Conservation (phyloP, 345 rosid species). For the Ceriops tagal region DNA sequence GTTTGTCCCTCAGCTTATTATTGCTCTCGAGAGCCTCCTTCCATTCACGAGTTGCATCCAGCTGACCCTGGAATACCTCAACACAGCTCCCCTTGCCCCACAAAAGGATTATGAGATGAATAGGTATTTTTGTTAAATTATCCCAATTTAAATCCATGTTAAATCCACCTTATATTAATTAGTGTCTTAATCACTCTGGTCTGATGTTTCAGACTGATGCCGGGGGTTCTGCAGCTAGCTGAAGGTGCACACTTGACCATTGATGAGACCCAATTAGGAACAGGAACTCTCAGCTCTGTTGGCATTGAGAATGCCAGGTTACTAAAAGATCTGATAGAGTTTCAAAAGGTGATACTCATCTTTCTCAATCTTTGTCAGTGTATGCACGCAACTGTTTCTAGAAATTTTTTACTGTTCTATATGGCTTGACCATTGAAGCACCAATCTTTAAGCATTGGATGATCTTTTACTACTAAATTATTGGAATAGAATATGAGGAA, state of each 20-base stretch:
- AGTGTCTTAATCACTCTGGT: slow-evolving; percentile 8
- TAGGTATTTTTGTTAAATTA: slow-evolving; percentile 34
- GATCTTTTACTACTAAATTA: too few relatives aligned
- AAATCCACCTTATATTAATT: neutral
- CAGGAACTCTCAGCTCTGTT: slow-evolving; percentile 68
- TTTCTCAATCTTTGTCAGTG: neutral
- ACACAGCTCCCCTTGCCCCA: slow-evolving; percentile 61
- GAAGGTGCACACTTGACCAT: slow-evolving; percentile 73
- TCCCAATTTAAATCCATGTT: neutral
- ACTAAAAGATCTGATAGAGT: slow-evolving; percentile 63
- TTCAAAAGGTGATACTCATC: slow-evolving; percentile 57
- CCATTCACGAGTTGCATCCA: slow-evolving; percentile 65
- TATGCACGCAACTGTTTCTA: too few relatives aligned
- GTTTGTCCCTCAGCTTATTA: slow-evolving; percentile 48
- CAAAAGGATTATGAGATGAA: slow-evolving; percentile 74
- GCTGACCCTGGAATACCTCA: slow-evolving; percentile 68
- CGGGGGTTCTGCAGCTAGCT: slow-evolving; percentile 74
- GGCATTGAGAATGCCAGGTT: slow-evolving; percentile 73
- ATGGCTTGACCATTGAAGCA: too few relatives aligned
- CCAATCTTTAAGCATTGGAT: too few relatives aligned
- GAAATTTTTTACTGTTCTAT: too few relatives aligned
- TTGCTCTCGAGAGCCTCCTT: slow-evolving; percentile 53
- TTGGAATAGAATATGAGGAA: too few relatives aligned
- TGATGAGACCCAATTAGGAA: slow-evolving; percentile 74
- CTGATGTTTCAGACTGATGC: slow-evolving; percentile 46